Percentiles rank a stretch among this genome's conserved stretches.
Conservation (phyloP, 192 early-diverging fungal genomes). For the Coemansia guatemalensis region DNA sequence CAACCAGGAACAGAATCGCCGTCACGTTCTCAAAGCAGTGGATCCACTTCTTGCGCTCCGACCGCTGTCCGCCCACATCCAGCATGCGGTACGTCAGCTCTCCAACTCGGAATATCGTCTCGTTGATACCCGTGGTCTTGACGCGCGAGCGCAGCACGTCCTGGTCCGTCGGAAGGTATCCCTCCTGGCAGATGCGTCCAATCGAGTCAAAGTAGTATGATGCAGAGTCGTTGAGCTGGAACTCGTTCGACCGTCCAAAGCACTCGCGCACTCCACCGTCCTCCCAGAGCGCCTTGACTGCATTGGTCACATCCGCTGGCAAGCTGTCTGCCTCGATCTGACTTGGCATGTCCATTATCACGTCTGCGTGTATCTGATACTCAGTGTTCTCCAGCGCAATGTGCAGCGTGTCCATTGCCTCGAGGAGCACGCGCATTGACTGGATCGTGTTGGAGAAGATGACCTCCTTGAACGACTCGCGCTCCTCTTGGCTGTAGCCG, state of each 20-base stretch:
- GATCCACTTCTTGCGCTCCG: conserved; percentile 99
- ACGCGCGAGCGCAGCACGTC: conserved; percentile 96
- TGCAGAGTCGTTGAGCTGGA: conserved; percentile 96
- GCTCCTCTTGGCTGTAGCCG: conserved; percentile 88
- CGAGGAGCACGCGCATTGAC: conserved; percentile 93
- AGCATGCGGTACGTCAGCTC: conserved; percentile 95
- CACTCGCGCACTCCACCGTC: conserved; percentile 83
- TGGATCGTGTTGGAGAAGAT: conserved; percentile 95
- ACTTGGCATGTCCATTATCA: conserved; percentile 77
- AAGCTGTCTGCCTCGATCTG: conserved; percentile 89
- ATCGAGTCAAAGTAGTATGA: conserved; percentile 97
- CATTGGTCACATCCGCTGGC: conserved; percentile 73
- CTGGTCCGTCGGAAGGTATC: conserved; percentile 91
- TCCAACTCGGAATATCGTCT: conserved; percentile 89
- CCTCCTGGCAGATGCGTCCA: conserved; percentile 74
- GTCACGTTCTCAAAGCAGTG: conserved; percentile 98
- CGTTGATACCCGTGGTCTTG: conserved; percentile 97
- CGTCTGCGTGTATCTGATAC: conserved; percentile 67
- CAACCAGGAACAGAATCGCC: conserved; percentile 93
- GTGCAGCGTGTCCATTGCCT: conserved; percentile 89
- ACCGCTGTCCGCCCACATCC: conserved; percentile 97
- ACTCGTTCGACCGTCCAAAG: conserved; percentile 83
- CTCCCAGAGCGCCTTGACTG: conserved; percentile 80
- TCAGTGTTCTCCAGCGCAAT: conserved; percentile 67
- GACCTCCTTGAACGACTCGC: conserved; percentile 92